Percentiles rank a stretch among this genome's conserved stretches.
Evolutionary conservation across 129 eudicot species (phyloP).

Genomic region (Pulicaria dysenterica): DNA sequence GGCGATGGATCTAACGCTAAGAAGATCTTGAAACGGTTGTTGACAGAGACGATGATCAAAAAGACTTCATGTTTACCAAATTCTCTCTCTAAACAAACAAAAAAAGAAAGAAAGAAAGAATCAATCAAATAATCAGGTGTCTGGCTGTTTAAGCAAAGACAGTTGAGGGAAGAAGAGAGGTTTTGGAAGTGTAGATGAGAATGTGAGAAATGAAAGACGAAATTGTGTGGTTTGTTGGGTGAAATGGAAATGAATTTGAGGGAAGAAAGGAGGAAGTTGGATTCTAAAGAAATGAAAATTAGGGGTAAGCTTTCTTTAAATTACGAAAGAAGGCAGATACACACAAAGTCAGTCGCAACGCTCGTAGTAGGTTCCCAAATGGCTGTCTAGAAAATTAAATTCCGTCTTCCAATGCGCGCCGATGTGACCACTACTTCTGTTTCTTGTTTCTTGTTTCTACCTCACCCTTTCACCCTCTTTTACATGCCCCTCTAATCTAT

Average conservation of each 20-base stretch:
- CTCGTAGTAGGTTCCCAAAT: conserved; percentile 29
- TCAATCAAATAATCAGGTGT: conserved; percentile 17
- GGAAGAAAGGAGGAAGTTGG: conserved; percentile 12
- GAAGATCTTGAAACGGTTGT: conserved; percentile 35
- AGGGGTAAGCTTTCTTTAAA: background rate
- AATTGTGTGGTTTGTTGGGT: conserved; percentile 39
- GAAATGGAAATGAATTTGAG: conserved; percentile 5
- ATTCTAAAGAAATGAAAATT: background rate
- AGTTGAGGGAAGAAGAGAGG: conserved; percentile 14
- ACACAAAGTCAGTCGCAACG: conserved; percentile 37
- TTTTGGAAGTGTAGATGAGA: conserved; percentile 17
- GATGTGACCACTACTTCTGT: conserved; percentile 22
- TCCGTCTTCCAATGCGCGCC: conserved; percentile 28
- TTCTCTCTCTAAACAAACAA: background rate
- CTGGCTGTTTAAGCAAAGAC: conserved; percentile 23
- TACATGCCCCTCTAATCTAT: conserved; percentile 30
- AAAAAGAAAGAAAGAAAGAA: conserved; percentile 12
- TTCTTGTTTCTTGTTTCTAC: conserved; percentile 29
- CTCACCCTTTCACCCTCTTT: conserved; percentile 15
- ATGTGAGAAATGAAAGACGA: conserved; percentile 33
- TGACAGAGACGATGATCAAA: conserved; percentile 25
- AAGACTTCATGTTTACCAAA: conserved; percentile 22
- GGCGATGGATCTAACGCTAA: conserved; percentile 21
- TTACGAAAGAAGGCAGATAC: conserved; percentile 7
- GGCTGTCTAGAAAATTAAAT: conserved; percentile 19